These are phyloP conservation scores for Alternaria sp. DNA, from an alignment of 2,329 filamentous ascomycete genomes.

Conservation along the genomic window DNA sequence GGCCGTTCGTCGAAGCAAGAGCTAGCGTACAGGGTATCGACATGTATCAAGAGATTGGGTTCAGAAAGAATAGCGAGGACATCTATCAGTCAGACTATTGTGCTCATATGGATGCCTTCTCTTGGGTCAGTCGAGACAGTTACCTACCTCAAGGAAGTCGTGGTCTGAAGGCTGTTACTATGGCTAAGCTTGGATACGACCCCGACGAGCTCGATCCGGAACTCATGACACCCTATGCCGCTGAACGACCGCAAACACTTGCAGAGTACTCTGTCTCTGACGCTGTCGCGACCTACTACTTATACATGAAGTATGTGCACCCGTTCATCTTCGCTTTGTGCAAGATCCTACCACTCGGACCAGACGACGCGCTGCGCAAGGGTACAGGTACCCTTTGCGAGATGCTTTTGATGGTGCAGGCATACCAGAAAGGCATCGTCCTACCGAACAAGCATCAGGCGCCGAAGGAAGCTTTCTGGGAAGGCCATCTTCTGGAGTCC, in stretches of 20 bases:
- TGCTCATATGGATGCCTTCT: constrained; percentile 98
- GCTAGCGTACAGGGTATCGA: constrained; percentile 95
- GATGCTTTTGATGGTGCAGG: constrained; percentile 99
- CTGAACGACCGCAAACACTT: constrained; percentile 88
- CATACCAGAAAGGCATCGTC: constrained; percentile 89
- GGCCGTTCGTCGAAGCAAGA: constrained; percentile 95
- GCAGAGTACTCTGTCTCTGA: constrained; percentile 99
- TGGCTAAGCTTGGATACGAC: constrained; percentile 97
- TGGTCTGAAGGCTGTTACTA: constrained; percentile 95
- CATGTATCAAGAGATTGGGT: constrained; percentile 99
- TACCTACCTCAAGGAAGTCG: constrained; percentile 97
- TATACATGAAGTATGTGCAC: constrained; percentile 99
- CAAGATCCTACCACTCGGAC: constrained; percentile 91
- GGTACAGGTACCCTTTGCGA: constrained; percentile 98
- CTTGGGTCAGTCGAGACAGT: constrained; percentile 98
- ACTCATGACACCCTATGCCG: constrained; percentile 89
- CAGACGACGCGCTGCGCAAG: constrained; percentile 91
- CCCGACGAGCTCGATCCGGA: constrained; percentile 97
- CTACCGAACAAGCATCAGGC: constrained; percentile 95
- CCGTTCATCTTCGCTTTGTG: constrained; percentile 99
- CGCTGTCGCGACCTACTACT: constrained; percentile 96
- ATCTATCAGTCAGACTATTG: constrained; percentile 96
- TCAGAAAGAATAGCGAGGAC: constrained; percentile 92
- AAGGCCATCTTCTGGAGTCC: constrained; percentile 93
- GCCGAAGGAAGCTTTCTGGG: constrained; percentile 92